Percentiles rank a stretch among this genome's conserved stretches.
Conservation (phyloP, 805 yeast genomes). For the Cyberlindnera galapagoensis region DNA sequence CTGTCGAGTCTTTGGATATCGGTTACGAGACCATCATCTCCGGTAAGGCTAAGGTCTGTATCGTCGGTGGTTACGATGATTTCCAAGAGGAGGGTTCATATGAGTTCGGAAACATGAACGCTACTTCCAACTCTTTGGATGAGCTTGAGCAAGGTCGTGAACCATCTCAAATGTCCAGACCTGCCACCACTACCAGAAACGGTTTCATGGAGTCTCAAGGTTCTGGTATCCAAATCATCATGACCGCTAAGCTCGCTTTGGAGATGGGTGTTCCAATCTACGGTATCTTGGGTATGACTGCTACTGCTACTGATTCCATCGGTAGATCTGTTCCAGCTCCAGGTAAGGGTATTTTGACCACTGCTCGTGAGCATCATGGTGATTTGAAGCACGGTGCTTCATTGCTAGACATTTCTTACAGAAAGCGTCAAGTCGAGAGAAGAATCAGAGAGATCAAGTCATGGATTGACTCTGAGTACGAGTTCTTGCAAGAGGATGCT, state of each 20-base stretch:
- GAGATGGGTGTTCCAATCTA: slow-evolving; percentile 99
- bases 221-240: slow-evolving; percentile 94
- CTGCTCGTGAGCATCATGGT: slow-evolving; percentile 91
- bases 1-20: slow-evolving; percentile 92
- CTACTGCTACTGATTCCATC: slow-evolving; percentile 97
- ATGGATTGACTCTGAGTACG: slow-evolving; percentile 83
- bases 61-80: slow-evolving; percentile 99
- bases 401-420: slow-evolving; percentile 83
- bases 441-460: slow-evolving; percentile 71
- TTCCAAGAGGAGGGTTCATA: slow-evolving; percentile 98
- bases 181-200: slow-evolving; percentile 89
- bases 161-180: slow-evolving; percentile 98
- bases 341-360: slow-evolving; percentile 98
- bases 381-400: slow-evolving; percentile 72
- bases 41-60: slow-evolving; percentile 92
- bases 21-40: slow-evolving; percentile 91
- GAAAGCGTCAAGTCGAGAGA: slow-evolving; percentile 81
- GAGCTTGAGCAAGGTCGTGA: slow-evolving; percentile 96
- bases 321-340: slow-evolving; percentile 99
- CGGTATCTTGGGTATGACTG: slow-evolving; percentile 89
- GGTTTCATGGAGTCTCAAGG: slow-evolving; percentile 99
- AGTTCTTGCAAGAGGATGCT: slow-evolving; percentile 65
- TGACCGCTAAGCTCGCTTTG: slow-evolving; percentile 91
- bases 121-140: slow-evolving; percentile 83
- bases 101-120: slow-evolving; percentile 98